Evolutionary conservation across 176 grass and related monocot genomes (phyloP), one percentile per base, ranked within the genome.

Genomic region (Oropetium thomaeum): DNA sequence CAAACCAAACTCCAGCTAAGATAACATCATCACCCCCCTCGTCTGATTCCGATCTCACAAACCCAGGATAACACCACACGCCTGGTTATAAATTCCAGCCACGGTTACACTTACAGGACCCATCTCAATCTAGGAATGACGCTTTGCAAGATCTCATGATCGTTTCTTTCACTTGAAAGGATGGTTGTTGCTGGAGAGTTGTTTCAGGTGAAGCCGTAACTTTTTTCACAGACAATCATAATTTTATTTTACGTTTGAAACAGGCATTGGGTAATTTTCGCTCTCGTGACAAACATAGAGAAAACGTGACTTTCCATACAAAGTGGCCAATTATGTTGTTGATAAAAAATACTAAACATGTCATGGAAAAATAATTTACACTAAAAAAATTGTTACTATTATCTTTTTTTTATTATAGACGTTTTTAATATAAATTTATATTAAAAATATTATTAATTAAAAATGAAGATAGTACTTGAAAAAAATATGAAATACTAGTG

Each of bases 1-100:
- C 90, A 89, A 93, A 76, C 40, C 67, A 69, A 77, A 63, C 76
- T 93, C 64, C 87, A 93, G 80, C 76, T 84, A 87, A 79, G 74
- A 86, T 58, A 83, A 34, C 67, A 73, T 71, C 79, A 14, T 73
- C 22, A 3, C 15, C 58, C 26, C 75, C 15, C 58, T 33, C 75
- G 5, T 69, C 63, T 65, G 42, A 53, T 68, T 44, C 37, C 42
- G 39, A 8, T 49, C 79, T 72, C 54, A 41, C 77, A 2, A 8
- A 17, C 35, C 37, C 39, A 80, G 39, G 42, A 69, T 47, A 41
- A 43, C 66, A 31, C 29, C 67, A 17, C 67, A 48, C 29, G 54
- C 68, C 15, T 9, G 62, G 6, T 22, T 2, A 19, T 34, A 74
- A 83, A 57, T 57, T 71, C 39, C 32, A 5, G 58, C 40, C 23